Evolutionary conservation across 768 basidiomycete genomes (phyloP), one percentile per base, ranked within the genome.

Genomic region (Termitomyces sp.): DNA sequence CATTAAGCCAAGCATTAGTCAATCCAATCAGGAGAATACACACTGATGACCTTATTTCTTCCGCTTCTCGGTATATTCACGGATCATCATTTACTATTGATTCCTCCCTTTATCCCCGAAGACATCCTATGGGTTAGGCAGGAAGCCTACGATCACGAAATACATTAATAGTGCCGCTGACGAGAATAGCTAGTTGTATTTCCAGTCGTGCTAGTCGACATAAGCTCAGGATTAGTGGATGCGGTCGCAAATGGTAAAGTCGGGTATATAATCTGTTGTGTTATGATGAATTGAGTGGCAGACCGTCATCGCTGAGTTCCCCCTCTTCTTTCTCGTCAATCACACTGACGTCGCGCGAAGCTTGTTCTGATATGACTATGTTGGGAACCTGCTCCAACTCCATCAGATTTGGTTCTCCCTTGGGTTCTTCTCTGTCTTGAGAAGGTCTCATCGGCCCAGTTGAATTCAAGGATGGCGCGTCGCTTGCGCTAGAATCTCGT

Each of bases 401-500:
- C 53, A 60, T 57, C 36, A 36, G 41, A 20, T 13, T 24, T 18
- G 33, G 22, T 5, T 41, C 52, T n/a, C 11, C 38, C 26, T 5
- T 40, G 11, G 10, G 52, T 8, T 46, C 51, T 56, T 62, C 62
- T 43, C 40, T 55, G 9, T 54, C 60, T 43, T 55, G 56, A 46
- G 50, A 28, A 46, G 14, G 55, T 45, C 47, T 55, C 28, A 55
- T 64, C 5, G 53, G 56, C 33, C 55, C 64, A 18, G 52, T 53
- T 33, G 70, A 68, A 35, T 60, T 66, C 20, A 69, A 68, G 22
- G 73, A 72, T 30, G 77, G 74, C 0, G 78, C 76, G 57, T 80
- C 81, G 59, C 83, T 85, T 18, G 76, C 74, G 54, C 75, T 81
- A 2, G 84, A 86, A 57, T 77, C 77, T 48, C 79, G 71, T 20